phyloP scores from a whole-genome alignment of 2,329 filamentous ascomycete genomes.

The Penicillium occitanis region DNA sequence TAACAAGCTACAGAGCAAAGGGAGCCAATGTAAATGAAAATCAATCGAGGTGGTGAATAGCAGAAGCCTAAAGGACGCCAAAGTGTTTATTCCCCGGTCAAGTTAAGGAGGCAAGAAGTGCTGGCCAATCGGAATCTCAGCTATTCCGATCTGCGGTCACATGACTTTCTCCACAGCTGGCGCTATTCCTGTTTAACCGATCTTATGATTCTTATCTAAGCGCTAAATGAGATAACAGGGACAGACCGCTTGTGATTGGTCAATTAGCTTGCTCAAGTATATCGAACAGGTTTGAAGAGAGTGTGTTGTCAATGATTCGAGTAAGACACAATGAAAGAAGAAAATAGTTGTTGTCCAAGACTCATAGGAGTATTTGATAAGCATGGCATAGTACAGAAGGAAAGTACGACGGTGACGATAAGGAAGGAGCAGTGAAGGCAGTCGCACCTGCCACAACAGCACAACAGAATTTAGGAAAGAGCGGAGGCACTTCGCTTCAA shows the following conservation, averaged over 20 bases:
- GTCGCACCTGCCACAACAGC: background rate
- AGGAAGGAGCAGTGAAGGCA: background rate
- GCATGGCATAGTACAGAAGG: background rate
- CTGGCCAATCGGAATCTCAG: background rate
- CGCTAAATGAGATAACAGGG: background rate
- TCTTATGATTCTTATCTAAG: background rate
- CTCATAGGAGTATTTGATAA: background rate
- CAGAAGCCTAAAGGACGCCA: background rate
- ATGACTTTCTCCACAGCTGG: background rate
- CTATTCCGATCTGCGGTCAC: background rate
- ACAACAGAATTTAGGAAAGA: background rate
- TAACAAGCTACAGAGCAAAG: background rate
- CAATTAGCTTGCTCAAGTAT: background rate
- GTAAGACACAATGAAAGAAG: background rate
- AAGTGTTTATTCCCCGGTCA: background rate
- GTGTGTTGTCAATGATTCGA: background rate
- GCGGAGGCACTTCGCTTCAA: background rate
- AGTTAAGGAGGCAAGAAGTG: background rate
- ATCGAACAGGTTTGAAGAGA: background rate
- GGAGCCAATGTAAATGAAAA: background rate
- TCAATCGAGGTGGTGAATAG: background rate
- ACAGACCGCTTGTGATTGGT: constrained; percentile 1
- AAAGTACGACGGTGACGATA: no score
- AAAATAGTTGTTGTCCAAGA: background rate
- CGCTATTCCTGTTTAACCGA: background rate